Base-by-base conservation (phyloP, 2,329 filamentous ascomycete genomes). In the Fusarium incarnatum region DNA sequence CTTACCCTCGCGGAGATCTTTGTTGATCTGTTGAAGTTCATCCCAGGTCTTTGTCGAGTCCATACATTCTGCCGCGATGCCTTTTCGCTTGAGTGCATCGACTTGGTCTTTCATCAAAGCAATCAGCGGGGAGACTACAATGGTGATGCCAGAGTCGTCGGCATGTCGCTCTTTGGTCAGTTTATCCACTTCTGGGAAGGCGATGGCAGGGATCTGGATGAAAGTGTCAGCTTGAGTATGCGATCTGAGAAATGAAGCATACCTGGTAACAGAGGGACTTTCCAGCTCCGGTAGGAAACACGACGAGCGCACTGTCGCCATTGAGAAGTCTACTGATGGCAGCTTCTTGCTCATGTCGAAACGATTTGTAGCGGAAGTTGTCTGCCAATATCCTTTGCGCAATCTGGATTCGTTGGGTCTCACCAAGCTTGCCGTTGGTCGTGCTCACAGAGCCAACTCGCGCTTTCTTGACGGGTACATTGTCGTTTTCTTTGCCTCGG, bases 51-150 rank as follows among this genome's bases (percentile, higher is more conserved):
- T 88, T 7, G 83, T 86, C 1, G 87, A 89, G 71, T 89, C 86
- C 13, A 89, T 77, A 9, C 83, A 84, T 4, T 86, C 87, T 11
- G 87, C 88, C 12, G 82, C 72, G 12, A 89, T 83, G 1, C 83
- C 83, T 28, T 82, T 81, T 12, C 79, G 79, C 48, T 81, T 78
- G 22, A 89, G 78, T 3, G 84, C 83, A 67, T 89, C 87, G 1
- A 88, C 86, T 68, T 89, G 87, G 64, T 89, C 87, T 71, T 89
- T 89, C 86, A 88, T 88, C 56, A 89, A 72, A 3, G 86, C 86
- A 54, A 88, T 86, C 5, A 88, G 76, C 0, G 86, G 86, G 0
- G 85, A 88, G 3, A 88, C 84, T 5, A 88, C 84, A 8, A 89
- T 81, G 2, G 85, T 88, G 65, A 88, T 83, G 8, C 86, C 88